phyloP scores from a whole-genome alignment of 2,329 filamentous ascomycete species.

The Penicillium hordei region DNA sequence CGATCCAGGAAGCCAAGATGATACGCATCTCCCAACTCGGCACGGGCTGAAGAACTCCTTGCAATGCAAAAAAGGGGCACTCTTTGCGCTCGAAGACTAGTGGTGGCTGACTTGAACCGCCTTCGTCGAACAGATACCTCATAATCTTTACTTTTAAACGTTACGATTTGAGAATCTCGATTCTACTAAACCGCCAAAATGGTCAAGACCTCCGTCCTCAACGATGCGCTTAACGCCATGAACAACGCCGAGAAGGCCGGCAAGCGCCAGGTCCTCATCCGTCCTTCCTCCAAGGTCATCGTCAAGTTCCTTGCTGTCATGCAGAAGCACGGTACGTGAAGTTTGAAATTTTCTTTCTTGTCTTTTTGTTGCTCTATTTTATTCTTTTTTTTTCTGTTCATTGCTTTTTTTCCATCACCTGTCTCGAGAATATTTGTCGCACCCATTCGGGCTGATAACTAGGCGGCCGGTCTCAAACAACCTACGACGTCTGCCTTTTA shows the following conservation, averaged over 20 bases:
- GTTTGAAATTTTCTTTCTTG: slow-evolving; percentile 2
- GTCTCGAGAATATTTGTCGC: neutral
- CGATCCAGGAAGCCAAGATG: slow-evolving; percentile 31
- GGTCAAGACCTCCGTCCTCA: slow-evolving; percentile 98
- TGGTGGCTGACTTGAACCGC: slow-evolving; percentile 58
- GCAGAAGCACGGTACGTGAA: slow-evolving; percentile 92
- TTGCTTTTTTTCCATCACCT: neutral
- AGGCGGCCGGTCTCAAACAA: slow-evolving; percentile 82
- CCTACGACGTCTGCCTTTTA: slow-evolving; percentile 98
- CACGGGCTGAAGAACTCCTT: slow-evolving; percentile 70
- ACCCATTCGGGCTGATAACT: slow-evolving; percentile 97
- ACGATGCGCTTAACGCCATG: slow-evolving; percentile 98
- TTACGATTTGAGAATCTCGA: slow-evolving; percentile 55
- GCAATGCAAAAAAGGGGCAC: slow-evolving; percentile 55
- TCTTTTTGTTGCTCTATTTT: slow-evolving; percentile 1
- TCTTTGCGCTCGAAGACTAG: slow-evolving; percentile 66
- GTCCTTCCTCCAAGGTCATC: slow-evolving; percentile 98
- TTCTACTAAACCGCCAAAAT: slow-evolving; percentile 70
- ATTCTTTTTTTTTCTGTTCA: slow-evolving; percentile 5
- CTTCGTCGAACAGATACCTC: slow-evolving; percentile 36
- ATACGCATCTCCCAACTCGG: slow-evolving; percentile 47
- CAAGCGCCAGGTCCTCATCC: slow-evolving; percentile 99
- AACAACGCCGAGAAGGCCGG: slow-evolving; percentile 99
- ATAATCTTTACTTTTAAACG: slow-evolving; percentile 31
- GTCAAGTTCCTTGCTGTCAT: slow-evolving; percentile 99